Conservation (phyloP, 2,329 filamentous ascomycete species). For the Harringtonia aguacate region DNA sequence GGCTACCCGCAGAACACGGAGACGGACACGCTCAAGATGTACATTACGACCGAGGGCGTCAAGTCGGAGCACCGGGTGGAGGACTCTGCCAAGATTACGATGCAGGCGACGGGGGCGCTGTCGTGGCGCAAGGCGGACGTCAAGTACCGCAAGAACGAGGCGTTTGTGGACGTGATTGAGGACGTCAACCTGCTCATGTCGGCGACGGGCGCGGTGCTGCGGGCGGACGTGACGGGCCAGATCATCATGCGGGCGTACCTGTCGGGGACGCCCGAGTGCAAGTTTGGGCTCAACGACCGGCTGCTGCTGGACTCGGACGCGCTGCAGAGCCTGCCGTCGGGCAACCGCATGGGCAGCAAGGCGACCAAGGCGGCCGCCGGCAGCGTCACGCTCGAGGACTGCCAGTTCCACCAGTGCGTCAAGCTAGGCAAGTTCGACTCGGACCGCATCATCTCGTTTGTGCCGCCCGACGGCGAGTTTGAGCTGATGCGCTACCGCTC, state of each 20-base stretch:
- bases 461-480: conserved; percentile 95
- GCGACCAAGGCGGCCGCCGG: conserved; percentile 92
- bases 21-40: conserved; percentile 98
- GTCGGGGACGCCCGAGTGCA: conserved; percentile 93
- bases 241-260: conserved; percentile 99
- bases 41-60: conserved; percentile 98
- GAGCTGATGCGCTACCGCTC: conserved; percentile 98
- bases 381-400: conserved; percentile 92
- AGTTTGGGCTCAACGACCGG: conserved; percentile 95
- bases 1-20: conserved; percentile 98
- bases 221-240: conserved; percentile 92
- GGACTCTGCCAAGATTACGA: conserved; percentile 95
- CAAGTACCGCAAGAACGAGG: conserved; percentile 98
- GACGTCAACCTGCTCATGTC: conserved; percentile 99
- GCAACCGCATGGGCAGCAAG: conserved; percentile 71
- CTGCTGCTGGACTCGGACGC: conserved; percentile 76
- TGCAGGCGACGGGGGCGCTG: conserved; percentile 94
- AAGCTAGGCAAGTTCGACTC: conserved; percentile 95
- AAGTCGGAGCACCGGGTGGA: conserved; percentile 80
- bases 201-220: conserved; percentile 87
- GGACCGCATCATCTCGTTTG: conserved; percentile 92
- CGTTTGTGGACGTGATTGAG: conserved; percentile 98
- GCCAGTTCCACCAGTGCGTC: conserved; percentile 98
- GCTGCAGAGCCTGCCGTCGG: conserved; percentile 54
- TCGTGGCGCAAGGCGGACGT: conserved; percentile 97